phyloP scores from a whole-genome alignment of 176 grass and related monocot species.

The Melocanna baccifera region DNA sequence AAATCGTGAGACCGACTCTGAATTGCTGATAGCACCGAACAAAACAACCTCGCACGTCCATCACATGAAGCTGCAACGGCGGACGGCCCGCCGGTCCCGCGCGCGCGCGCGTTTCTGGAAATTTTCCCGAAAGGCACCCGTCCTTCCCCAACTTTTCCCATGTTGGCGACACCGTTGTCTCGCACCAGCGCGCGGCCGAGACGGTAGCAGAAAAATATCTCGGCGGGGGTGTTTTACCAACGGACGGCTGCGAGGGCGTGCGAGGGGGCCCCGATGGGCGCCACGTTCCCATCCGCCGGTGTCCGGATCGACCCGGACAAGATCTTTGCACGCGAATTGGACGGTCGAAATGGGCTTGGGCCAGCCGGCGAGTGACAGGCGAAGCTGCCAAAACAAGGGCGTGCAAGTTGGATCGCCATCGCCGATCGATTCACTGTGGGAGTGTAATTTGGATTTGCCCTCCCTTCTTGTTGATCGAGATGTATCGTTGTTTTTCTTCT shows the following conservation, averaged over 20 bases:
- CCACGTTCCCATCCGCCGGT: constrained; percentile 17
- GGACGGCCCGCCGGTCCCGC: not conserved
- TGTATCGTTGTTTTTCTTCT: not conserved
- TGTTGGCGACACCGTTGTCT: not conserved
- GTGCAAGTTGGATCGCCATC: constrained; percentile 28
- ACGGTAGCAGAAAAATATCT: constrained; percentile 39
- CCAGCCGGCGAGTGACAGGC: constrained; percentile 10
- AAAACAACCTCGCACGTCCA: not conserved
- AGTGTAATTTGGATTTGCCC: constrained; percentile 8
- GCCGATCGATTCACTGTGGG: not conserved
- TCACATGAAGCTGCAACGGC: not conserved
- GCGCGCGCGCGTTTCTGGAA: not conserved
- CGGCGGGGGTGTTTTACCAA: not conserved
- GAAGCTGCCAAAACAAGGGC: constrained; percentile 17
- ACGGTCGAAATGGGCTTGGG: constrained; percentile 27
- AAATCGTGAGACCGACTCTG: not conserved
- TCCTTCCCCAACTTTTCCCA: not conserved
- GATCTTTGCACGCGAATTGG: not conserved
- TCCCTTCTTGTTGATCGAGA: constrained; percentile 18
- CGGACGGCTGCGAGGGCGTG: constrained; percentile 17
- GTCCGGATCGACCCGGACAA: constrained; percentile 12
- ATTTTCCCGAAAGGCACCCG: not conserved
- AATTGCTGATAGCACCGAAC: not conserved
- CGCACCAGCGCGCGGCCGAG: not conserved
- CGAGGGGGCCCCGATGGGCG: not conserved